Evolutionary conservation across 2,329 filamentous ascomycete species (phyloP), one percentile per base, ranked within the genome.

Genomic region (Phyllosticta citrichinensis): DNA sequence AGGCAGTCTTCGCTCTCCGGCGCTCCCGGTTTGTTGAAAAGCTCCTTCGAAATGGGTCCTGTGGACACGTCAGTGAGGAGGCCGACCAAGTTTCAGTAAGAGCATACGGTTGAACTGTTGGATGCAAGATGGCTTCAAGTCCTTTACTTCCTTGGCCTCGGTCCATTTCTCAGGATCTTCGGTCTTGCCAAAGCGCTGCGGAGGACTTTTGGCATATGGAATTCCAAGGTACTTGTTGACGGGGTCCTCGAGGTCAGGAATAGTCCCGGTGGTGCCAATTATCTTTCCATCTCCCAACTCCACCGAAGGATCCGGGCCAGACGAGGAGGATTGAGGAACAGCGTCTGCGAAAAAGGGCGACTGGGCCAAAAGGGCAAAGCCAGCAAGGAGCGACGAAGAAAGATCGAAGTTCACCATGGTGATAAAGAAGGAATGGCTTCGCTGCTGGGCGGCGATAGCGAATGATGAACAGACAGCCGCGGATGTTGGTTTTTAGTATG

Each of bases 1-100:
- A 87, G 75, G 62, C 85, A 87, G 65, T 86, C 80, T 65, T 87
- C 84, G 10, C 56, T 58, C 27, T 58, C 56, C 9, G 57, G 52
- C 3, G 57, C 30, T 6, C 22, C 3, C 25, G 14, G 30, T 22
- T n/a, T 47, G 33, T 62, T 62, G 51, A 62, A 62, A 3, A 58
- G 5, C n/a, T n/a, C 30, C 19, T 19, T 25, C 3, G 56, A 62
- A 5, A 5, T n/a, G 1, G 20, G 25, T 17, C 25, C 59, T 56
- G 17, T 11, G 2, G 10, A 17, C 35, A 9, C 17, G 11, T 52
- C 33, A 61, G 47, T 5, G 14, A 12, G 6, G 5, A 3, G 6
- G 50, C 0, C n/a, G 1, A 17, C 9, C 9, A 17, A n/a, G 17
- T 1, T 17, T 14, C 25, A 30, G 10, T 2, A 2, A 27, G 12